Base-by-base conservation (phyloP, 129 eudicot genomes). In the Silybum marianum region DNA sequence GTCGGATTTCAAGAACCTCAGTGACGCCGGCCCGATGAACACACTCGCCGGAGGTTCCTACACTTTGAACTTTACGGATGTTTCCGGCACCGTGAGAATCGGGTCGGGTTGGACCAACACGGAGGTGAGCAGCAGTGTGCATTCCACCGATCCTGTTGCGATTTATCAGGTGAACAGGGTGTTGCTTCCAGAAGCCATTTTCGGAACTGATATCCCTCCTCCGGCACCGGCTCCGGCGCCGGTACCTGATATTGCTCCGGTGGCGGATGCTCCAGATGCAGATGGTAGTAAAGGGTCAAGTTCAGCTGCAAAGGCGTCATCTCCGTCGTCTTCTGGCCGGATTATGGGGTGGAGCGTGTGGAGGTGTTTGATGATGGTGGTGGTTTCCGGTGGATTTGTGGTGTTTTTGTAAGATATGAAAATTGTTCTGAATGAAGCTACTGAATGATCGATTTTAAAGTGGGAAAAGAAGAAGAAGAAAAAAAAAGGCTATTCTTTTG, bases 21-120 rank as follows among this genome's bases (percentile, higher is more conserved):
- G 97, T 80, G 82, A 69, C 5, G 13, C 69, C 4, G 85, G 93
- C 82, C 97, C 97, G 0, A 71, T 95, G 6, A 77, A 42, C 66
- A 90, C 98, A 0, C 78, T 92, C 4, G 97, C 97, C 10, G 98
- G 98, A 0, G 93, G 91, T 0, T 54, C 72, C 2, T 92, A 86
- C 78, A 70, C 90, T 34, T 73, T 95, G 86, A 92, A 95, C 60
- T 86, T 95, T 75, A 90, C 94, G 0, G 96, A 95, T 71, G 76
- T 18, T 10, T 67, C 87, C 8, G 98, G 98, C 19, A 90, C 86
- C 3, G 86, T 95, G 7, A 84, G 46, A 18, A 21, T 92, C 2
- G 88, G 92, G 39, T 92, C 98, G 0, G 97, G 96, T 19, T 95
- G 98, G 98, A 90, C 97, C 12, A 82, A 78, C 74, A 95, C 98